Conservation (phyloP, 2,329 filamentous ascomycete genomes). For the Simplicillium aogashimaense region DNA sequence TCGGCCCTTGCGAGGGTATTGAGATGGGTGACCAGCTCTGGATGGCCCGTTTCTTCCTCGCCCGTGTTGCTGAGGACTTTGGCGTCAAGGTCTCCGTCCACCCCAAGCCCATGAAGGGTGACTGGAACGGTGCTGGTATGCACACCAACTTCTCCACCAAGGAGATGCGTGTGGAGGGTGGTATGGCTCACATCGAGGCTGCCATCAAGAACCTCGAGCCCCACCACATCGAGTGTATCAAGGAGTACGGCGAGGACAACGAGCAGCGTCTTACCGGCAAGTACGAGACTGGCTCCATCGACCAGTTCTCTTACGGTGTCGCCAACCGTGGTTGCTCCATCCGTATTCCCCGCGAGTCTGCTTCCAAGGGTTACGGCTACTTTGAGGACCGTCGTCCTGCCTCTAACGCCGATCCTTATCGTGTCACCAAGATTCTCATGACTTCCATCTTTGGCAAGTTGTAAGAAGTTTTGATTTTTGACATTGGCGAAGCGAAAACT, state of each 20-base stretch:
- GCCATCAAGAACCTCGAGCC: conserved; percentile 75
- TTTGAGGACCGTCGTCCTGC: conserved; percentile 80
- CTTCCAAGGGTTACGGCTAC: conserved; percentile 86
- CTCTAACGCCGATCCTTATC: conserved; percentile 81
- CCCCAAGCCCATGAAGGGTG: conserved; percentile 89
- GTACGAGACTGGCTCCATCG: conserved; percentile 90
- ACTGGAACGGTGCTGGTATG: conserved; percentile 90
- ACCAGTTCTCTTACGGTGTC: conserved; percentile 87
- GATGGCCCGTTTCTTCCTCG: conserved; percentile 72
- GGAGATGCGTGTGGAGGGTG: conserved; percentile 81
- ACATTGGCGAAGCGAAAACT: too few relatives aligned
- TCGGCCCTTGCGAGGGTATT: conserved; percentile 83
- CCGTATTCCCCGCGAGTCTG: conserved; percentile 78
- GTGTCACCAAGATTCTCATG: conserved; percentile 69
- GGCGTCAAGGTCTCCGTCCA: conserved; percentile 91
- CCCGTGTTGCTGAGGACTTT: conserved; percentile 91
- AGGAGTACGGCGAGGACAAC: conserved; percentile 93
- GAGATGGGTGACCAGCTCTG: conserved; percentile 94
- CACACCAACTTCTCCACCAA: conserved; percentile 91
- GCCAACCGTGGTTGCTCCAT: conserved; percentile 94
- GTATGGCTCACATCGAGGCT: conserved; percentile 89
- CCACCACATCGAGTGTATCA: conserved; percentile 76
- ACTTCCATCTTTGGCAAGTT: conserved; percentile 47
- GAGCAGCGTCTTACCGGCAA: conserved; percentile 84
- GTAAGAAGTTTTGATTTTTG: conserved; percentile 12